A percentile compares a stretch with the other conserved stretches of the same genome.
These are phyloP conservation scores for Euphorbia schlechtendalii DNA, from an alignment of 441 rosid genomes.

Conservation along the genomic window DNA sequence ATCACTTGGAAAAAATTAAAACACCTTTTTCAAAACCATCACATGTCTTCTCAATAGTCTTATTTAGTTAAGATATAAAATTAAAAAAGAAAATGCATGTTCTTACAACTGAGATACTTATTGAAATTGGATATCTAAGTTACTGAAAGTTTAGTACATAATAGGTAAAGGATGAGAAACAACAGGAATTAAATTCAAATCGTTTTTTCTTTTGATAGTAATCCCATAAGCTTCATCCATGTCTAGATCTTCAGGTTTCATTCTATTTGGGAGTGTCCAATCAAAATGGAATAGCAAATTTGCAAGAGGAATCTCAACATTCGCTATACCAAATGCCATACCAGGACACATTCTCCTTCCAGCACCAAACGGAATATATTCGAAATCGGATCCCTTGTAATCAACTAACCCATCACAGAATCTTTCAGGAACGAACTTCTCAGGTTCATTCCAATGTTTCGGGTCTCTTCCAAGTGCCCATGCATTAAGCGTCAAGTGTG, in stretches of 20 bases:
- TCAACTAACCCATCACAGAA: constrained; percentile 15
- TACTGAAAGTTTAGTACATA: too few species aligned
- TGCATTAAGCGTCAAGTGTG: background rate
- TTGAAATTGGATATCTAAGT: too few species aligned
- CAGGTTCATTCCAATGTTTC: background rate
- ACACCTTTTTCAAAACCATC: too few species aligned
- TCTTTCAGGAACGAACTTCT: background rate
- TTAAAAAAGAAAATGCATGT: too few species aligned
- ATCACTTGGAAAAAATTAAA: too few species aligned
- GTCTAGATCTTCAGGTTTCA: constrained; percentile 17
- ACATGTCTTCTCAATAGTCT: too few species aligned
- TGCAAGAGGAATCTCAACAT: constrained; percentile 19
- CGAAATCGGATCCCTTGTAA: constrained; percentile 20
- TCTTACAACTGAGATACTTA: too few species aligned
- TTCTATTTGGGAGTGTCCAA: constrained; percentile 21
- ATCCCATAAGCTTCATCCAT: constrained; percentile 20
- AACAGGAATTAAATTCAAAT: constrained; percentile 24
- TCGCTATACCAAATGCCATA: constrained; percentile 18
- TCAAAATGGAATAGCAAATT: constrained; percentile 29
- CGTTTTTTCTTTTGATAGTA: constrained; percentile 16
- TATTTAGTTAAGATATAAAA: too few species aligned
- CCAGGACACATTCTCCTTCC: constrained; percentile 37
- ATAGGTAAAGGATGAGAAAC: constrained; percentile 2
- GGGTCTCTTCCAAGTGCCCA: constrained; percentile 1
- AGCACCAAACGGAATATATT: constrained; percentile 29